Base-by-base conservation (phyloP, 2,329 filamentous ascomycete species). In the Trichoderma sp. region DNA sequence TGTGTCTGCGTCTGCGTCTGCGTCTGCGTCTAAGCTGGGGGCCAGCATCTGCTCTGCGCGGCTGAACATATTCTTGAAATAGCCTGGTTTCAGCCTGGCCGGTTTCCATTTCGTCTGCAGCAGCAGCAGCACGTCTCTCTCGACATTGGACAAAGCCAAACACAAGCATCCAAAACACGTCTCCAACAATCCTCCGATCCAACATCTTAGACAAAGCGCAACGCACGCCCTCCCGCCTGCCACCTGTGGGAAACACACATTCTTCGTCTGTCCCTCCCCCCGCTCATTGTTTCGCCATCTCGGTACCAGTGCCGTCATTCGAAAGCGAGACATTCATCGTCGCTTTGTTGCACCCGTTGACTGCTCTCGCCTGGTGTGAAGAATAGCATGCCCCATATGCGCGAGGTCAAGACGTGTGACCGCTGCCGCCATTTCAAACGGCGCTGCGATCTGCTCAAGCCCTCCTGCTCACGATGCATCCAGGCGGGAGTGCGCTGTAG, bases 351-450 rank as follows among this genome's bases (percentile, higher is more conserved):
- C 52, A 57, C 42, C 29, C 58, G n/a, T 35, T 29, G 29, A 22
- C 52, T 52, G 29, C 37, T 37, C 45, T 45, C 27, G 8, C 27
- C 37, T 34, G 52, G 37, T 25, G 61, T 64, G 35, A 64, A 37
- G 13, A 56, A 67, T 29, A 67, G 64, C 48, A 67, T 67, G 56
- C 64, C 64, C 64, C 64, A 59, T 67, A 74, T 75, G 72, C 76
- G 76, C 57, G 76, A 78, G 70, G 74, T 79, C 67, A 78, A 75
- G 72, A 78, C 77, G 37, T 79, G 77, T 71, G 75, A 77, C 64
- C 76, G 77, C 60, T 79, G 77, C 67, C 77, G 77, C 59, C 76
- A 77, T 58, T 78, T 77, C 70, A 78, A 78, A 69, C 75, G 77
- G 52, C 73, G 77, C 54, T 79, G 77, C 70, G 77, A 79, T 61